Evolutionary conservation across 2,329 filamentous ascomycete genomes (phyloP).

Genomic region (Trichoderma simmonsii): DNA sequence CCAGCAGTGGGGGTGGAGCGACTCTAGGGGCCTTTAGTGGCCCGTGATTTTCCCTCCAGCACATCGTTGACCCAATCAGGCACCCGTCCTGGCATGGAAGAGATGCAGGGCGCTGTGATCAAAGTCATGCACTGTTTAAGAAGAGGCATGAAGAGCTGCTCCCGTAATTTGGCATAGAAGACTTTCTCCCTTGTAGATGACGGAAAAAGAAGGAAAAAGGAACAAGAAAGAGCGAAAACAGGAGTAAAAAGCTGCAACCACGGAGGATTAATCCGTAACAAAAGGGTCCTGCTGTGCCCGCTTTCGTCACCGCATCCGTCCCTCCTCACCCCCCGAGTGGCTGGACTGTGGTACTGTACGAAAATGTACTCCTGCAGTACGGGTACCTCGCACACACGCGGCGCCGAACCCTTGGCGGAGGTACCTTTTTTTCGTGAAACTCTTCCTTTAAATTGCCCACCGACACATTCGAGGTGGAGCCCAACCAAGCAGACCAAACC

Average conservation of each 20-base stretch:
- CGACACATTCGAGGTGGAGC: slow-evolving; percentile 19
- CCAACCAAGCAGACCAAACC: slow-evolving; percentile 9
- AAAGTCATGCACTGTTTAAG: slow-evolving; percentile 14
- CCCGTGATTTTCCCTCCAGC: background rate
- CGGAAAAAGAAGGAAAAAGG: background rate
- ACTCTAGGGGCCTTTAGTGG: slow-evolving; percentile 11
- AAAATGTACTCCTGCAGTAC: slow-evolving; percentile 9
- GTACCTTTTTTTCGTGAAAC: slow-evolving; percentile 9
- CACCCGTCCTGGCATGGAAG: background rate
- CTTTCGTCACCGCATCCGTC: slow-evolving; percentile 9
- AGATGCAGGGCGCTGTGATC: slow-evolving; percentile 3
- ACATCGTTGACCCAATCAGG: slow-evolving; percentile 12
- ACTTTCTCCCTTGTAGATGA: background rate
- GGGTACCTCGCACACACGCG: slow-evolving; percentile 1
- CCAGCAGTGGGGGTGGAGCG: slow-evolving; percentile 15
- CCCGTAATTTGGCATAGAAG: background rate
- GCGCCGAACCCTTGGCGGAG: background rate
- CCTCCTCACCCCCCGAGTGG: background rate
- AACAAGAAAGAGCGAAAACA: background rate
- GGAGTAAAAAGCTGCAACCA: background rate
- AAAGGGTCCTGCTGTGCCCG: background rate
- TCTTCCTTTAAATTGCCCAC: slow-evolving; percentile 12
- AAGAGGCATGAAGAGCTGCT: slow-evolving; percentile 10
- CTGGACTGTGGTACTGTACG: slow-evolving; percentile 1
- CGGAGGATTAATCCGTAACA: background rate